A percentile compares a stretch with the other conserved stretches of the same genome.
phyloP scores from a whole-genome alignment of 1,284 basidiomycete species.

The Uromyces viciae-fabae region DNA sequence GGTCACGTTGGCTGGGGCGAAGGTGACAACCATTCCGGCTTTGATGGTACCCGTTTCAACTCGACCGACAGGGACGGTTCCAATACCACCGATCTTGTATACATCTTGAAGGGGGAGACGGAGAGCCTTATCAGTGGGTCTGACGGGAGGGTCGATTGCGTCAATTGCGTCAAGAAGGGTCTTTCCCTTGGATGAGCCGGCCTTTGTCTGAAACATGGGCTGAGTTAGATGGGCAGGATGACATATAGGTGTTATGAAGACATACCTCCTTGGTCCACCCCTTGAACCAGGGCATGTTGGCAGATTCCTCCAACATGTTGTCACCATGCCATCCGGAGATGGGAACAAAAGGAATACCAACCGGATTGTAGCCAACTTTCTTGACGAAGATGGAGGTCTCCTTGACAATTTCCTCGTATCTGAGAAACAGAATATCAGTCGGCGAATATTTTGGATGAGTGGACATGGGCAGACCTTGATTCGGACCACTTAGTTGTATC shows the following conservation, averaged over 20 bases:
- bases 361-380: slow-evolving; percentile 99
- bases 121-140: slow-evolving; percentile 98
- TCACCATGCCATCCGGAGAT: slow-evolving; percentile 99
- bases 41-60: slow-evolving; percentile 99
- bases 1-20: slow-evolving; percentile 95
- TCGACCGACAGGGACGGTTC: slow-evolving; percentile 99
- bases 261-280: slow-evolving; percentile 76
- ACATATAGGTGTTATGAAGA: not conserved
- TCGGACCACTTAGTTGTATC: slow-evolving; percentile 74
- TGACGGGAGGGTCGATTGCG: slow-evolving; percentile 93
- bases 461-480: slow-evolving; percentile 3
- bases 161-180: slow-evolving; percentile 99
- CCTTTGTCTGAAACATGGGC: slow-evolving; percentile 67
- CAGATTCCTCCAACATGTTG: slow-evolving; percentile 99
- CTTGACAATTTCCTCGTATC: slow-evolving; percentile 99
- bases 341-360: slow-evolving; percentile 95
- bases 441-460: slow-evolving; percentile 56
- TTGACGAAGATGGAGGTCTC: slow-evolving; percentile 99
- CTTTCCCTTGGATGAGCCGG: slow-evolving; percentile 89
- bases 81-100: slow-evolving; percentile 99
- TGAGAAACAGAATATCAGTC: slow-evolving; percentile 58
- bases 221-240: slow-evolving; percentile 49
- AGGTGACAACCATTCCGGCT: slow-evolving; percentile 93
- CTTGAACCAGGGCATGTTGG: slow-evolving; percentile 99
- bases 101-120: slow-evolving; percentile 99